phyloP scores from a whole-genome alignment of 768 basidiomycete species.

The Leccinum sublutescens region DNA sequence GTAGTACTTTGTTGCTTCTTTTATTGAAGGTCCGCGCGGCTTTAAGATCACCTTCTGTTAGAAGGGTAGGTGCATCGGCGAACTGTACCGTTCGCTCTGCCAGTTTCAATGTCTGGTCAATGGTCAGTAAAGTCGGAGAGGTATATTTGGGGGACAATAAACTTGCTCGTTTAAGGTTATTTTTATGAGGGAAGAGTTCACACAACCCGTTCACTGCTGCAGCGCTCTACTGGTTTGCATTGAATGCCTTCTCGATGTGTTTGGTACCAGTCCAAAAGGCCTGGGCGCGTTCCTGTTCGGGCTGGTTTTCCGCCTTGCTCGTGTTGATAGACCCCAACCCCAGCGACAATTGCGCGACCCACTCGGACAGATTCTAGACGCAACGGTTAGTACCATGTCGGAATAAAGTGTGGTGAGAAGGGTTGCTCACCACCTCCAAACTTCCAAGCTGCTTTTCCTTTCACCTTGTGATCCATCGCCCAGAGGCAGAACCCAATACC shows the following conservation, averaged over 20 bases:
- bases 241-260: conserved; percentile 76
- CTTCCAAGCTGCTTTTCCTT: conserved; percentile 89
- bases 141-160: conserved; percentile 14
- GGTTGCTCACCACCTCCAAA: conserved; percentile 70
- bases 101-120: conserved; percentile 77
- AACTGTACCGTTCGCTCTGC: conserved; percentile 94
- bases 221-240: conserved; percentile 66
- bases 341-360: conserved; percentile 80
- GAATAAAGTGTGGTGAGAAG: not conserved
- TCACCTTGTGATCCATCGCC: conserved; percentile 79
- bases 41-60: conserved; percentile 84
- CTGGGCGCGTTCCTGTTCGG: conserved; percentile 60
- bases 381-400: not conserved
- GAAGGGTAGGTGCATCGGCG: conserved; percentile 80
- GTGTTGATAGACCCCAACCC: conserved; percentile 86
- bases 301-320: conserved; percentile 65
- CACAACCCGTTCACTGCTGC: conserved; percentile 84
- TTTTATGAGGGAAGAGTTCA: conserved; percentile 73
- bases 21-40: conserved; percentile 71
- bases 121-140: not conserved
- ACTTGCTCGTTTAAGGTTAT: conserved; percentile 55
- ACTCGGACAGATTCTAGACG: conserved; percentile 72
- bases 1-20: conserved; percentile 71
- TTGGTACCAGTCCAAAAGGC: conserved; percentile 66
- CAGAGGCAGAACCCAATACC: conserved; percentile 95